A percentile compares a stretch with the other conserved stretches of the same genome.
These are phyloP conservation scores for Apiospora koreana DNA, from an alignment of 2,329 filamentous ascomycete genomes.

Conservation along the genomic window DNA sequence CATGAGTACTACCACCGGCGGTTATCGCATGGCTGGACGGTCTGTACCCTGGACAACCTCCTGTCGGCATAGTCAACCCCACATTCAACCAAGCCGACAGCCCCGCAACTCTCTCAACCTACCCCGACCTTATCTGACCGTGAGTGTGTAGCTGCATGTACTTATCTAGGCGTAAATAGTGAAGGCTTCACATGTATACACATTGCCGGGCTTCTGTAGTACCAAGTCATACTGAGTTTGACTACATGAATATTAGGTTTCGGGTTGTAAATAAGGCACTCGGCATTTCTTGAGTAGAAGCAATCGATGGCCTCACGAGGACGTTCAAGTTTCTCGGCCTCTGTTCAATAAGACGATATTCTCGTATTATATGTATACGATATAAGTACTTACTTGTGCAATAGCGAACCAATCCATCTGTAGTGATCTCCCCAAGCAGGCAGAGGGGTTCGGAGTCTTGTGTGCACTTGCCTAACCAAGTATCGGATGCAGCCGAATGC, in stretches of 20 bases:
- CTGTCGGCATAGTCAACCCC: conserved; percentile 7
- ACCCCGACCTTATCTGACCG: conserved; percentile 1
- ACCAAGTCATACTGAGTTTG: background rate
- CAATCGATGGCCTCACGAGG: background rate
- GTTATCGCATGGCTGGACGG: background rate
- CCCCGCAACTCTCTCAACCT: background rate
- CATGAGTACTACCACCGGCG: background rate
- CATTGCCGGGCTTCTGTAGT: background rate
- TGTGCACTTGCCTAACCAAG: conserved; percentile 1
- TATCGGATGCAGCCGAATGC: conserved; percentile 1
- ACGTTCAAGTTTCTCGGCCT: background rate
- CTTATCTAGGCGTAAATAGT: background rate
- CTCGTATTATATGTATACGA: background rate
- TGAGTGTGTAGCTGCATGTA: background rate
- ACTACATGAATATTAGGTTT: background rate
- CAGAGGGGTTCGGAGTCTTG: conserved; percentile 1
- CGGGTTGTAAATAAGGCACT: background rate
- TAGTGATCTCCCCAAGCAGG: background rate
- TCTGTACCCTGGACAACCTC: background rate
- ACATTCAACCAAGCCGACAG: background rate
- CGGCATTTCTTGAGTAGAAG: background rate
- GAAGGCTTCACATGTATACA: background rate
- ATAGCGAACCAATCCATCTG: background rate
- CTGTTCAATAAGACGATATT: background rate
- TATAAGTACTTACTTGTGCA: no score